Evolutionary conservation across 1,284 basidiomycete genomes (phyloP), one percentile per base, ranked within the genome.

Genomic region (Bjerkandera adusta): DNA sequence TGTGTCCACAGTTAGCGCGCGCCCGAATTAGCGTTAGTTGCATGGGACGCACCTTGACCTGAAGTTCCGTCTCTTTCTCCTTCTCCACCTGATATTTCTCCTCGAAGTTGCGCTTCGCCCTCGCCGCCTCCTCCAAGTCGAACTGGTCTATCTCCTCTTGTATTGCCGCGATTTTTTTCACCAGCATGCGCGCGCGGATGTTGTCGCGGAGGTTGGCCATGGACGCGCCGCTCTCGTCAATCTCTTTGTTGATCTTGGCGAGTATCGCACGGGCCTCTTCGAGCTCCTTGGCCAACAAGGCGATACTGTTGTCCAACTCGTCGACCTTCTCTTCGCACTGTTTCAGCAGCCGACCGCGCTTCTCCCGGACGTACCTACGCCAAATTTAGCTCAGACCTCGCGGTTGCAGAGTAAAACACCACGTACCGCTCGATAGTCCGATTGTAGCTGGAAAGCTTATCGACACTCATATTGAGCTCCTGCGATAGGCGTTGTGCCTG

Each of bases 161-260:
- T 8, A 88, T 82, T 0, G 71, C 71, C 21, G 71, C 70, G 16
- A 97, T 86, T 39, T 90, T 81, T 46, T 74, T 73, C 48, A 75
- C 72, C 36, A 93, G 73, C 58, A 80, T 79, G 42, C 92, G 76
- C 51, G 90, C 82, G 7, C 89, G 83, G 36, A 95, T 71, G 62
- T 98, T 99, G 63, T 93, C 89, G 50, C 85, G 81, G 53, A 97
- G 73, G 63, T 90, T 95, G 15, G 80, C 76, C 40, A 83, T 67
- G 12, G 78, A 78, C 32, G 83, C 78, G 40, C 81, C 83, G 43
- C 87, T 79, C 55, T 86, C 81, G 58, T 81, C 80, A 62, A 91
- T 83, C 59, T 87, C 85, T 58, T 79, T 83, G 57, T 88, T 83
- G 32, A 88, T 75, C 26, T 65, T 68, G 25, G 69, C 67, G 27